Conservation (phyloP, 257 asterid species). For the Lantana camara region DNA sequence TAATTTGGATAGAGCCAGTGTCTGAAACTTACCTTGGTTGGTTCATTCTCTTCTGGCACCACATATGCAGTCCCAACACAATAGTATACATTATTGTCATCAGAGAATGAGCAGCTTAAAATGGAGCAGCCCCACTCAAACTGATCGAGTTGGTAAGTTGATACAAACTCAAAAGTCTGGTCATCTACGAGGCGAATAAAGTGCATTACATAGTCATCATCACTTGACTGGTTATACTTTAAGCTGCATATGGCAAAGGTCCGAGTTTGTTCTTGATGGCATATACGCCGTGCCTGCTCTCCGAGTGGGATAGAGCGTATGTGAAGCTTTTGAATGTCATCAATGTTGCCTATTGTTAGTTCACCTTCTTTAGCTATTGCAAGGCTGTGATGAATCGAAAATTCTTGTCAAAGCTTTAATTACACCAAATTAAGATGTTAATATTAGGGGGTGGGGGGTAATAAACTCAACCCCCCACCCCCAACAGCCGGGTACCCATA, state of each 20-base stretch:
- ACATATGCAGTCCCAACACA: conserved; percentile 98
- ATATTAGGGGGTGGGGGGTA: background rate
- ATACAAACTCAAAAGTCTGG: conserved; percentile 91
- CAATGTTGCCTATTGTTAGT: conserved; percentile 94
- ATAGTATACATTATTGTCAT: conserved; percentile 83
- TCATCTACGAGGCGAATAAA: conserved; percentile 89
- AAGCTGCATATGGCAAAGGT: conserved; percentile 88
- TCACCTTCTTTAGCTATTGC: conserved; percentile 99
- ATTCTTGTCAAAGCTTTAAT: conserved; percentile 11
- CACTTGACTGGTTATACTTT: conserved; percentile 72
- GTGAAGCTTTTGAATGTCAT: conserved; percentile 98
- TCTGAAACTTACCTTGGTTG: conserved; percentile 65
- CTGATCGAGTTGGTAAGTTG: conserved; percentile 84
- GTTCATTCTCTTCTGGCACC: conserved; percentile 95
- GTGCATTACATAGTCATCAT: conserved; percentile 82
- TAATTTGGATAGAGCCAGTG: background rate
- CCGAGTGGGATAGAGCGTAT: conserved; percentile 96
- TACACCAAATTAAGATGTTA: conserved; percentile 1
- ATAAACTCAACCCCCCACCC: no score
- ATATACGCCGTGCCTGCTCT: conserved; percentile 97
- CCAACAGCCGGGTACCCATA: no score
- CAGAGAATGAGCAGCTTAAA: conserved; percentile 98
- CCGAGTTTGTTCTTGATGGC: conserved; percentile 97
- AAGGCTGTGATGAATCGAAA: conserved; percentile 61
- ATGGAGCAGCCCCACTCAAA: conserved; percentile 92